phyloP scores from a whole-genome alignment of 305 asterid genomes.

The Solanum hybrid region DNA sequence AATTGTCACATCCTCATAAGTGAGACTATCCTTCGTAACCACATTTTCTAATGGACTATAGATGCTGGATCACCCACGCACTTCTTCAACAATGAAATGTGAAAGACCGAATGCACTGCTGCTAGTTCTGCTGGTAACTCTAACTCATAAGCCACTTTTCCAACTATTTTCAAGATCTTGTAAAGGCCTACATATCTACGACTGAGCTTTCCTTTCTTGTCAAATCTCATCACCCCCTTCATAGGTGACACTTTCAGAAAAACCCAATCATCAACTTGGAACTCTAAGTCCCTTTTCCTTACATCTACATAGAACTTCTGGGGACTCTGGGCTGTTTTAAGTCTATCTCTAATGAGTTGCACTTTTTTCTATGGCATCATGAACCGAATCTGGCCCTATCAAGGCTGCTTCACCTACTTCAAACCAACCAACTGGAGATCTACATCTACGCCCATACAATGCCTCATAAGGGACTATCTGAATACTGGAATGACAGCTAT shows the following conservation, averaged over 20 bases:
- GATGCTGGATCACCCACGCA: neutral
- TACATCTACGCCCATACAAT: neutral
- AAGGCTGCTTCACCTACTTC: neutral
- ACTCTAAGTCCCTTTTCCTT: neutral
- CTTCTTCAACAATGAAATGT: neutral
- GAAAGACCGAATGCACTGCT: neutral
- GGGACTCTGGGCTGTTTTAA: neutral
- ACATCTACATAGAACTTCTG: neutral
- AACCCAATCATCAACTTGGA: neutral
- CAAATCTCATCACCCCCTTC: neutral
- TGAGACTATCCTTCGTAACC: neutral
- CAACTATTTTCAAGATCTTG: neutral
- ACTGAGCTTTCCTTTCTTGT: neutral
- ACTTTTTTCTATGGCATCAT: neutral
- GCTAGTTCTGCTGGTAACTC: neutral
- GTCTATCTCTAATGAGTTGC: neutral
- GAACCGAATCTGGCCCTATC: neutral
- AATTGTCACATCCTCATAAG: neutral
- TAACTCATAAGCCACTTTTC: neutral
- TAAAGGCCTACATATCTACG: neutral
- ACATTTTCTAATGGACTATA: neutral
- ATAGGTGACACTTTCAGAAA: neutral
- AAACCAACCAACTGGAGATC: neutral
- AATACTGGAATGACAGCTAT: no score
- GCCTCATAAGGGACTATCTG: neutral